Evolutionary conservation across 2,329 filamentous ascomycete species (phyloP), one percentile per base, ranked within the genome.

Genomic region (Neophaeococcomyces mojaviensis): DNA sequence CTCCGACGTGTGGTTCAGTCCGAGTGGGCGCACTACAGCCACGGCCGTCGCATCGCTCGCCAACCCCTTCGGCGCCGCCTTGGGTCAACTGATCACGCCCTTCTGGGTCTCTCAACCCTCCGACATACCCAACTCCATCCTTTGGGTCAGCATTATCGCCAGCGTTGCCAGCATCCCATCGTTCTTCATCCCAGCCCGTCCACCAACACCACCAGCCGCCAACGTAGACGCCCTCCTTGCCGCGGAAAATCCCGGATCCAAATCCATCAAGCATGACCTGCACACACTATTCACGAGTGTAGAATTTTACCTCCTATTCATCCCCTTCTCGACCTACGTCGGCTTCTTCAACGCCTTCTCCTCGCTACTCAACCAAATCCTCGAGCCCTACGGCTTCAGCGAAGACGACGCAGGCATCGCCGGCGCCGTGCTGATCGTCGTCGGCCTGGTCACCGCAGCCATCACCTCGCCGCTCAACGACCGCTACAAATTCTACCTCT

Each of bases 261-360:
- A 72, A 53, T 51, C 87, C 67, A 62, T 79, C 2, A 49, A 78
- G 19, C 60, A 68, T 6, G 74, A 77, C 15, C 64, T 89, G 19
- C 59, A 69, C 28, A 62, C 66, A 16, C 68, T 94, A 36, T 60
- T 74, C 38, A 62, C 59, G 26, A 85, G 79, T 4, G 70, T 77
- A 15, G 82, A 90, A 61, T 84, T 94, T 65, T 94, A 82, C 76
- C 76, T 95, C 52, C 67, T 96, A 54, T 70, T 89, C 50, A 58
- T 89, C 49, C 83, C 89, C n/a, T 97, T 90, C 67, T 69, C 78
- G 53, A 67, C 89, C 58, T 95, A 88, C 64, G 86, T 95, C 50
- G 88, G 85, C 58, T 83, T 92, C 69, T 98, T 98, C 80, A 97
- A 97, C 73, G 84, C 84, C 55, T 72, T 89, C 55, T 94, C 88